Evolutionary conservation across 2,329 filamentous ascomycete genomes (phyloP).

Genomic region (Exophiala sp.): DNA sequence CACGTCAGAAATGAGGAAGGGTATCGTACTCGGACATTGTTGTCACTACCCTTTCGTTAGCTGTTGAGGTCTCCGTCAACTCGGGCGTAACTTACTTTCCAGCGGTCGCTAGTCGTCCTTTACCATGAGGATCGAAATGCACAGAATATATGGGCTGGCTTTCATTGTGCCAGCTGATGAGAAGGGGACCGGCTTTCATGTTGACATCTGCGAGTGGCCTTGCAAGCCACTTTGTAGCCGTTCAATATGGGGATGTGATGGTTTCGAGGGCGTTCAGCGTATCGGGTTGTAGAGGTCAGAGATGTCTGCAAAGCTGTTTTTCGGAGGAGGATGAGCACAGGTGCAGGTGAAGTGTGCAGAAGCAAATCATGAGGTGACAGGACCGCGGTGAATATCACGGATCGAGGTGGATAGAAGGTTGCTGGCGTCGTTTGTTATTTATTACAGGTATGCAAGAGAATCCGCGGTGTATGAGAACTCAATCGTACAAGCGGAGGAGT

Average conservation of each 20-base stretch:
- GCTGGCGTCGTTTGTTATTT: background rate
- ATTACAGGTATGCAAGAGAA: background rate
- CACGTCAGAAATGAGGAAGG: conserved; percentile 25
- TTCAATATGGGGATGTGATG: conserved; percentile 16
- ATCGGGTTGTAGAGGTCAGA: background rate
- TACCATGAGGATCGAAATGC: conserved; percentile 89
- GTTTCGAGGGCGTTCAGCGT: background rate
- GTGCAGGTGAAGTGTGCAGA: conserved; percentile 5
- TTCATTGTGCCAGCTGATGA: conserved; percentile 98
- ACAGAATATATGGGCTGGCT: conserved; percentile 95
- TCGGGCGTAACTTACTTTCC: conserved; percentile 54
- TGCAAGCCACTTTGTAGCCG: conserved; percentile 10
- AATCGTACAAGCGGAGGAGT: background rate
- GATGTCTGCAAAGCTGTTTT: conserved; percentile 2
- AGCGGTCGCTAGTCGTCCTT: conserved; percentile 84
- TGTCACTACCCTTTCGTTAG: conserved; percentile 52
- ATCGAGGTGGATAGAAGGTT: background rate
- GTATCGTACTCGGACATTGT: conserved; percentile 75
- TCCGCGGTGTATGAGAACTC: background rate
- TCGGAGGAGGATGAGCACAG: conserved; percentile 8
- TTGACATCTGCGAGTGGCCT: conserved; percentile 26
- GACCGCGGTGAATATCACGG: background rate
- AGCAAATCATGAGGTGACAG: background rate
- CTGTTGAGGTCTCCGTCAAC: background rate
- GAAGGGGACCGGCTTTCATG: conserved; percentile 95